Conservation (phyloP, 208 protist genomes). For the Leishmania martiniquensis region DNA sequence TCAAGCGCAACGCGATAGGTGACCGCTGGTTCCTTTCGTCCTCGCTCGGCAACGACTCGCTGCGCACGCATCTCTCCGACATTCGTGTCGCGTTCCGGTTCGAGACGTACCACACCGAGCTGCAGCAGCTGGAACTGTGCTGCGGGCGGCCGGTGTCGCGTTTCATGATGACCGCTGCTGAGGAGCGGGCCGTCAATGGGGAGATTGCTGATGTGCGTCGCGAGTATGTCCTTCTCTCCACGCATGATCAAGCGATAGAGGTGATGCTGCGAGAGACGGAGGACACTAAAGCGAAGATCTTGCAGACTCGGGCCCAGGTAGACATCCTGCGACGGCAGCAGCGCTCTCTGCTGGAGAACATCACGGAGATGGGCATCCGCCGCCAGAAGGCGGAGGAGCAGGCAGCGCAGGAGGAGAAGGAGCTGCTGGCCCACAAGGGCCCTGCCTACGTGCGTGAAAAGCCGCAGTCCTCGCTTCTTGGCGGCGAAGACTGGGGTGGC, state of each 20-base stretch:
- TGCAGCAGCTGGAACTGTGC: slow-evolving; percentile 82
- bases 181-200: slow-evolving; percentile 86
- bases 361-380: slow-evolving; percentile 74
- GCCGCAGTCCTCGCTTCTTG: neutral
- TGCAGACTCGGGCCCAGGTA: slow-evolving; percentile 50
- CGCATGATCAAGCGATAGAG: slow-evolving; percentile 90
- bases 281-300: slow-evolving; percentile 58
- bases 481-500: slow-evolving; percentile 2
- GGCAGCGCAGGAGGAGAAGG: slow-evolving; percentile 32
- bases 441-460: slow-evolving; percentile 53
- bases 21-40: slow-evolving; percentile 90
- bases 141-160: slow-evolving; percentile 59
- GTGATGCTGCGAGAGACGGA: slow-evolving; percentile 86
- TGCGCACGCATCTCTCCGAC: slow-evolving; percentile 90
- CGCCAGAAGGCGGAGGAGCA: slow-evolving; percentile 62
- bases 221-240: slow-evolving; percentile 81
- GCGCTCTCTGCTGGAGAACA: slow-evolving; percentile 80
- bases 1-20: slow-evolving; percentile 91
- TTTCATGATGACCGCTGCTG: slow-evolving; percentile 81
- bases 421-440: slow-evolving; percentile 30
- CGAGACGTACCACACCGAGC: slow-evolving; percentile 93
- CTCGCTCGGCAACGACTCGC: slow-evolving; percentile 87
- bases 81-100: slow-evolving; percentile 94
- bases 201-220: slow-evolving; percentile 50
- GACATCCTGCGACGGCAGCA: slow-evolving; percentile 77